Evolutionary conservation across 2,329 filamentous ascomycete species (phyloP).

Genomic region (Graphiopsis chlorocephala): DNA sequence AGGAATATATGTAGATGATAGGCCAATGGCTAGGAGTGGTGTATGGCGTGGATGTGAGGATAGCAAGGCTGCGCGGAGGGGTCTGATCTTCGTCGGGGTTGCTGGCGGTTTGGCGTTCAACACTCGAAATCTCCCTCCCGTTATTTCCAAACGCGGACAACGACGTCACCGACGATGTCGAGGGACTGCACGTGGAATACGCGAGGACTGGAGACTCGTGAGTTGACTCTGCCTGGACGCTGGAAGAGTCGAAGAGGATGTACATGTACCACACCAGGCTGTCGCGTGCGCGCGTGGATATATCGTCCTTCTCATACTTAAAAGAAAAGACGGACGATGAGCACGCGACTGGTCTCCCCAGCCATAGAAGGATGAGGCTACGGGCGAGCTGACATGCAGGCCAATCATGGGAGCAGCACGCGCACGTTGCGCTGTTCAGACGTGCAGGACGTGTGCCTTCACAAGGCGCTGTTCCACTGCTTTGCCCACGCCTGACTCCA

Average conservation of each 20-base stretch:
- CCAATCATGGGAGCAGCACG: background rate
- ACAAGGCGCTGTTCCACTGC: background rate
- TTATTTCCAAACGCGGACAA: background rate
- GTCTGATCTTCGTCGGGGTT: background rate
- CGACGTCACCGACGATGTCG: background rate
- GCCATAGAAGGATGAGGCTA: background rate
- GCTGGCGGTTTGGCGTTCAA: background rate
- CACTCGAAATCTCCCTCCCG: background rate
- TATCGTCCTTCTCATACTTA: background rate
- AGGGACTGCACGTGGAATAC: background rate
- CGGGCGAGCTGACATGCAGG: background rate
- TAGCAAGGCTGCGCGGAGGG: background rate
- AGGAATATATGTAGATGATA: background rate
- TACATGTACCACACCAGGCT: background rate
- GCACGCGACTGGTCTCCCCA: background rate
- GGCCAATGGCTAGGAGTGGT: slow-evolving; percentile 4
- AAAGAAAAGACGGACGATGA: background rate
- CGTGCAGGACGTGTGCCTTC: background rate
- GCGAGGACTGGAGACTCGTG: background rate
- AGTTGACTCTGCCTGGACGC: background rate
- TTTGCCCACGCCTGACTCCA: background rate
- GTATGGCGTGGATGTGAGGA: background rate
- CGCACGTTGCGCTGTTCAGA: background rate
- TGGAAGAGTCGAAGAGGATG: background rate
- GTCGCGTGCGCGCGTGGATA: background rate